Evolutionary conservation across 2,329 filamentous ascomycete species (phyloP).

Genomic region (Neopestalotiopsis clavispora): DNA sequence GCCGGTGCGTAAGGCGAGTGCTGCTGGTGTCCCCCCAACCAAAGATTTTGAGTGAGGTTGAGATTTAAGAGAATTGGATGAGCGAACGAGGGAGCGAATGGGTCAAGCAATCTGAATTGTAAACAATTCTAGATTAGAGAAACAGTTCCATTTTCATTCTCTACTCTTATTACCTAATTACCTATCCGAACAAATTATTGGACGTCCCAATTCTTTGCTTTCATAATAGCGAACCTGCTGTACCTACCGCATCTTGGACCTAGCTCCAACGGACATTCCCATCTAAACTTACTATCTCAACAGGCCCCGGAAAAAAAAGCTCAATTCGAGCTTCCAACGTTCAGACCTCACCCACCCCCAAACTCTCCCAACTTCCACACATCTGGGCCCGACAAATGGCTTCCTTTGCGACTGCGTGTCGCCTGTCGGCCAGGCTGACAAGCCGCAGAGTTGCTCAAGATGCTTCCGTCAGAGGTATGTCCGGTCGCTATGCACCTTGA

Average conservation of each 20-base stretch:
- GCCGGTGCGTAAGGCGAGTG: background rate
- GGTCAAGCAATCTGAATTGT: background rate
- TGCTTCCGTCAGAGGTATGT: slow-evolving; percentile 61
- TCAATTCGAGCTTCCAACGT: slow-evolving; percentile 34
- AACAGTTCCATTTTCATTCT: background rate
- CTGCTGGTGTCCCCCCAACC: slow-evolving; percentile 9
- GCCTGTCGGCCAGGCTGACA: slow-evolving; percentile 65
- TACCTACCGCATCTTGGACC: slow-evolving; percentile 6
- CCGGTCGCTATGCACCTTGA: slow-evolving; percentile 17
- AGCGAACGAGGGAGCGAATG: background rate
- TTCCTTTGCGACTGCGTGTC: slow-evolving; percentile 68
- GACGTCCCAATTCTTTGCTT: background rate
- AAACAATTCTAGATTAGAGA: background rate
- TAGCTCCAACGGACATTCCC: background rate
- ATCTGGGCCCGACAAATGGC: slow-evolving; percentile 56
- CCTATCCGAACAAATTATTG: no score
- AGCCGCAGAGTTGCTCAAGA: slow-evolving; percentile 57
- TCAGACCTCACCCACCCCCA: slow-evolving; percentile 27
- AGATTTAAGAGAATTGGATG: background rate
- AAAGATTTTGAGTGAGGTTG: slow-evolving; percentile 13
- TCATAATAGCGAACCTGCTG: background rate
- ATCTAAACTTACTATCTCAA: background rate
- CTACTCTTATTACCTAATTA: background rate
- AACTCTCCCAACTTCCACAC: slow-evolving; percentile 13
- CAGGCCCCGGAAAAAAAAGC: slow-evolving; percentile 24